Base-by-base conservation (phyloP, 164 flowering plant species). In the Aristolochia californica region DNA sequence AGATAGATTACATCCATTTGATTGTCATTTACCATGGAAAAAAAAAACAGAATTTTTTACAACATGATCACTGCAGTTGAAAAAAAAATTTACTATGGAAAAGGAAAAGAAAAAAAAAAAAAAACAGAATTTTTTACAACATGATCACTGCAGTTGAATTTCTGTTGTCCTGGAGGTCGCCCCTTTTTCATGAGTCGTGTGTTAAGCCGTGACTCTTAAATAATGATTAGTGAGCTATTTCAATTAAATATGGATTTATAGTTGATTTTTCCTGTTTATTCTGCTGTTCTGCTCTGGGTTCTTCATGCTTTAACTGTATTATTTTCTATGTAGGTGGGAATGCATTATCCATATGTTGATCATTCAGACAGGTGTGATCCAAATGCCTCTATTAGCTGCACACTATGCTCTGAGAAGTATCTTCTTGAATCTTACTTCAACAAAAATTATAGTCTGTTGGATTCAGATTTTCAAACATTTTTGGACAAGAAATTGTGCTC, bases 401-500 rank as follows among this genome's bases (percentile, higher is more conserved):
- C 48, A 34, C 56, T 57, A 34, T 60, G 64, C 55, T 52, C 43
- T 56, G 58, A 65, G 54, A 72, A 72, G 65, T 80, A 69, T 64
- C 68, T 85, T 55, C 48, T 68, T 55, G 56, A 75, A 61, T 62
- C 75, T 1, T 86, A 80, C 65, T 82, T 78, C 58, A 75, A 70
- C 34, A 77, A 75, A 45, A 64, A 77, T 57, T 73, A 62, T 14
- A 61, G 52, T 52, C 53, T 79, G 56, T 17, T 55, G 38, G 85
- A 82, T 68, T 69, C 75, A 53, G 69, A 72, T 65, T 78, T 80
- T 43, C 58, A 68, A 59, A 66, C 62, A 16, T 74, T 76, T 44
- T 54, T 77, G 23, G 58, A 44, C 1, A 64, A 61, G 56, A 74
- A 72, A 54, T 64, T 71, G 5, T 65, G 61, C 22, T 48, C 47